Evolutionary conservation across 2,329 filamentous ascomycete genomes (phyloP), one percentile per base, ranked within the genome.

Genomic region (Fusarium mexicanum): DNA sequence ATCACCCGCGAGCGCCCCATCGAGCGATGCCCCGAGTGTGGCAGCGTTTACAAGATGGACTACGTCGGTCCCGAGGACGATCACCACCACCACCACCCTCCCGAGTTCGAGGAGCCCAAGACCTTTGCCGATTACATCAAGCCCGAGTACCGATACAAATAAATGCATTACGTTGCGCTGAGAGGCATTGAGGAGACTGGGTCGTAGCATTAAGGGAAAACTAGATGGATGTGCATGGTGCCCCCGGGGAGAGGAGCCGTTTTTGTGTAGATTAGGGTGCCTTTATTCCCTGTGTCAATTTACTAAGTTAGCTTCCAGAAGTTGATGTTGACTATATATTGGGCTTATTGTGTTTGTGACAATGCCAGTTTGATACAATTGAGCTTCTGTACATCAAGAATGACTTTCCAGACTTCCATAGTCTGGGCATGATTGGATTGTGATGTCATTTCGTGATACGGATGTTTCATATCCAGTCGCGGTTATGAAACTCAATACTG

Each of bases 1-100:
- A 90, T 97, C 81, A 93, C 93, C 83, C 94, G 94, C 82, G 92
- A 96, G 68, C 95, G 96, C 83, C 96, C 96, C 67, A 85, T 98
- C 79, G 94, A 97, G 88, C 94, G 96, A 84, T 99, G 96, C 91
- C 91, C 91, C 81, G 96, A 99, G 89, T 99, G 96, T 87, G 96
- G 96, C 78, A 94, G 91, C 84, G 94, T 96, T 78, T 95, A 97
- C 89, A 97, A 98, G 92, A 96, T 98, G 94, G 93, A 98, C 83
- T 99, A 98, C 85, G 87, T 98, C 77, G 96, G 96, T 72, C 91
- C 95, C 59, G 84, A 91, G 82, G 93, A 96, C 76, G 92, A 95
- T 83, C 85, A 87, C 80, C 90, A 94, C 83, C 86, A 86, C 83
- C 83, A 88, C 83, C 84, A 88, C 83, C 84, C 85, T 80, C 88